Conservation (phyloP, 139 green algal species). For the Tetradesmus obliquus region DNA sequence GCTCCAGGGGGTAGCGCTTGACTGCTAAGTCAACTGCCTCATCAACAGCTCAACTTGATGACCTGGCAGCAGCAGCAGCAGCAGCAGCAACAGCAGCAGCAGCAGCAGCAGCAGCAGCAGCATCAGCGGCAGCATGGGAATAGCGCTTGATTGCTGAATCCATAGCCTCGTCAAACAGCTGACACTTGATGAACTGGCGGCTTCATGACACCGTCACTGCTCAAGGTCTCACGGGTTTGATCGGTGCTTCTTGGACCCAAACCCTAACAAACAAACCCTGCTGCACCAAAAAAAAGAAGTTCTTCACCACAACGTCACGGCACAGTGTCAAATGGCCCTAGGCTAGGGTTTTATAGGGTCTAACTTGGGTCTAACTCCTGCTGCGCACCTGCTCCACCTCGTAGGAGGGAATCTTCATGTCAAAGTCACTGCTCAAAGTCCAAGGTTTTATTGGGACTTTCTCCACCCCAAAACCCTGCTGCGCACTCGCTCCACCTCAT, state of each 20-base stretch:
- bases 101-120: background rate
- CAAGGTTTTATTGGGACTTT: too few species aligned
- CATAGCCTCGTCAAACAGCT: slow-evolving; percentile 78
- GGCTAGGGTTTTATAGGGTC: too few species aligned
- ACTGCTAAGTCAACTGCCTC: background rate
- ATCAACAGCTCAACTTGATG: background rate
- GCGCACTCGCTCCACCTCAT: background rate
- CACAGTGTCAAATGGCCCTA: background rate
- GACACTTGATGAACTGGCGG: slow-evolving; percentile 71
- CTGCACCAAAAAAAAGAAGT: background rate
- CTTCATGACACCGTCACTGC: too few species aligned
- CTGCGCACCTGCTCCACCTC: slow-evolving; percentile 80
- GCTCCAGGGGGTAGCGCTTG: too few species aligned
- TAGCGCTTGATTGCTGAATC: slow-evolving; percentile 54
- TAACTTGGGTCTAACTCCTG: background rate
- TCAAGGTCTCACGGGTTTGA: too few species aligned
- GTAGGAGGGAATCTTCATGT: slow-evolving; percentile 81
- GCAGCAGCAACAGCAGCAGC: background rate
- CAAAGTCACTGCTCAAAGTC: too few species aligned
- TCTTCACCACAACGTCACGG: background rate
- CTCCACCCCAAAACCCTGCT: too few species aligned
- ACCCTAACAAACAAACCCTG: background rate
- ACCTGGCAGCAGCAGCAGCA: background rate
- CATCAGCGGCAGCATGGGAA: background rate
- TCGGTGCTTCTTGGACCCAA: too few species aligned